Conservation (phyloP, 2,329 filamentous ascomycete species). For the Beauveria varroae region DNA sequence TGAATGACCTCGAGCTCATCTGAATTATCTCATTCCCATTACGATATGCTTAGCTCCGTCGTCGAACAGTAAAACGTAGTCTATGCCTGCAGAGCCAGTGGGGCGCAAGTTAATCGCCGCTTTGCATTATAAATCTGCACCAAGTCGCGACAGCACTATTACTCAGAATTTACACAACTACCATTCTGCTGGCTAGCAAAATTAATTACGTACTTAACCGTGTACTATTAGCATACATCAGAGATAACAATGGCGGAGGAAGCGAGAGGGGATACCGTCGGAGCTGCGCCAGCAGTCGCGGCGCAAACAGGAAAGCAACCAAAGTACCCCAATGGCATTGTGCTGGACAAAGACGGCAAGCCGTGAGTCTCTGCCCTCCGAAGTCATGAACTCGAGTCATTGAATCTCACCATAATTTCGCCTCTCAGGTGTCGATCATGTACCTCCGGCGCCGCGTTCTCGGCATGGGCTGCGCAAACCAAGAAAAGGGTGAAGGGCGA, state of each 20-base stretch:
- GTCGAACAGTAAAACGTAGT: background rate
- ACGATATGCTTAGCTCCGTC: no score
- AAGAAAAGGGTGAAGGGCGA: conserved; percentile 29
- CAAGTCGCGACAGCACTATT: background rate
- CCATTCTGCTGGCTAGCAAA: background rate
- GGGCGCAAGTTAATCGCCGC: background rate
- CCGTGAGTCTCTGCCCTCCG: conserved; percentile 52
- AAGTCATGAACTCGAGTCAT: background rate
- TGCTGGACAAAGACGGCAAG: conserved; percentile 75
- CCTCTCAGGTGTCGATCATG: conserved; percentile 60
- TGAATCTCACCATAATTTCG: conserved; percentile 2
- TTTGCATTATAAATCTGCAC: conserved; percentile 7
- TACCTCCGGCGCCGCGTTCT: conserved; percentile 48
- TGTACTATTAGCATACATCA: background rate
- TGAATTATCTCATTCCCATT: no score
- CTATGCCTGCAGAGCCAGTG: background rate
- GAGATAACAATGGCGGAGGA: conserved; percentile 29
- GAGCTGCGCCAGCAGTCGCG: conserved; percentile 15
- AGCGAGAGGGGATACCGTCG: conserved; percentile 21
- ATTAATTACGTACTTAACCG: background rate
- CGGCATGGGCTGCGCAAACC: conserved; percentile 49
- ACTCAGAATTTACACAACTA: background rate
- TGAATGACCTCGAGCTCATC: background rate
- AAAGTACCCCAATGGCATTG: conserved; percentile 61
- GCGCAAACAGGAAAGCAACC: conserved; percentile 26